Evolutionary conservation across 805 yeast species (phyloP).

Genomic region (Barnettozyma salicaria): DNA sequence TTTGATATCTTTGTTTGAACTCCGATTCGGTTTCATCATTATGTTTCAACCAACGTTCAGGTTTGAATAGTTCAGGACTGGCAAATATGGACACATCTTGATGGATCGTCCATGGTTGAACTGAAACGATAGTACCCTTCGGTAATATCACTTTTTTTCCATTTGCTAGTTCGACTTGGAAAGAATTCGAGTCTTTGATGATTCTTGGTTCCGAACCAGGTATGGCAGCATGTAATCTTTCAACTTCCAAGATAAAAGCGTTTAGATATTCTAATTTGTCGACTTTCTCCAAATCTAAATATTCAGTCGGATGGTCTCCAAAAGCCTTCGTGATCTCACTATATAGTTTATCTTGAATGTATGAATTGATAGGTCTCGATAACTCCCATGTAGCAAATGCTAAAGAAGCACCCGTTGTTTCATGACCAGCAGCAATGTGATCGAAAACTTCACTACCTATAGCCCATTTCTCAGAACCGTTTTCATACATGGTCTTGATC

Average conservation of each 20-base stretch:
- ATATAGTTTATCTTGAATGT: constrained; percentile 42
- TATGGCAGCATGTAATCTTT: constrained; percentile 60
- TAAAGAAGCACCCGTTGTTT: constrained; percentile 64
- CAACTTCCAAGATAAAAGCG: constrained; percentile 57
- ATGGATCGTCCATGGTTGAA: constrained; percentile 64
- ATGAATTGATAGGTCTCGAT: constrained; percentile 41
- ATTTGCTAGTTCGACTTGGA: constrained; percentile 14
- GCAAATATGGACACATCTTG: constrained; percentile 41
- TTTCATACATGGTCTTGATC: constrained; percentile 19
- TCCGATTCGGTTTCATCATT: constrained; percentile 31
- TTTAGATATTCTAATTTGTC: constrained; percentile 52
- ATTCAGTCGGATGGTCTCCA: constrained; percentile 27
- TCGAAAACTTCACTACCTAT: constrained; percentile 50
- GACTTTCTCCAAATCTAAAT: constrained; percentile 32
- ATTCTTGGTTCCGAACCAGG: constrained; percentile 70
- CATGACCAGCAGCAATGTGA: constrained; percentile 73
- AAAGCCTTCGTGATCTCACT: constrained; percentile 38
- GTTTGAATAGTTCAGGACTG: constrained; percentile 45
- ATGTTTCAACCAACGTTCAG: constrained; percentile 55
- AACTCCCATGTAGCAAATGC: constrained; percentile 54
- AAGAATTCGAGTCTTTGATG: constrained; percentile 28
- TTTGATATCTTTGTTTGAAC: constrained; percentile 32
- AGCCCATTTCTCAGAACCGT: constrained; percentile 24
- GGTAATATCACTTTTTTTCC: constrained; percentile 36
- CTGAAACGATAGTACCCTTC: constrained; percentile 48